Conservation (phyloP, 768 basidiomycete species). For the Psilocybe cyanescens region DNA sequence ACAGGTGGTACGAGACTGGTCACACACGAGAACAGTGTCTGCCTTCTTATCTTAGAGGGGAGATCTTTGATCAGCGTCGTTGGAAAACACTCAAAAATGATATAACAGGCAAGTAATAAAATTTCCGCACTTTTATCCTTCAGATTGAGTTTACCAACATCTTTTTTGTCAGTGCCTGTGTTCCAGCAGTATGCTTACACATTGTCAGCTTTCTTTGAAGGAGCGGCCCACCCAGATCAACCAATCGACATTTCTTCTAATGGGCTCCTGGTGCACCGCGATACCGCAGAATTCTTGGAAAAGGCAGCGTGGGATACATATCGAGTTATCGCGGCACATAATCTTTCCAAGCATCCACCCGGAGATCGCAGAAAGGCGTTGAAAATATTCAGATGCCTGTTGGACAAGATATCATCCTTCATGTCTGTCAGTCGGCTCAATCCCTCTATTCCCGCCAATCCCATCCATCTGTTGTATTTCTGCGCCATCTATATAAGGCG, state of each 20-base stretch:
- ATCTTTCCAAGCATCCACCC: neutral
- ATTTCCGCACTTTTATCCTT: neutral
- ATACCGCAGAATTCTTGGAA: neutral
- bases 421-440: no score
- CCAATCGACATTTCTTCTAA: neutral
- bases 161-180: neutral
- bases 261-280: neutral
- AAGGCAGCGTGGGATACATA: slow-evolving; percentile 1
- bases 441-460: neutral
- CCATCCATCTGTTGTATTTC: neutral
- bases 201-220: neutral
- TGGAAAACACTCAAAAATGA: neutral
- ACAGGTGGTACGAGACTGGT: neutral
- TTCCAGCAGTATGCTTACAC: neutral
- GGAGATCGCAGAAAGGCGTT: neutral
- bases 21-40: neutral
- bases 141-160: neutral
- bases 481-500: neutral
- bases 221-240: neutral
- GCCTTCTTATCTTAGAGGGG: neutral
- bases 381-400: neutral
- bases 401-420: neutral
- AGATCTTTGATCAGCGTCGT: neutral
- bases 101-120: neutral
- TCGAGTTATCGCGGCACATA: neutral